These are phyloP conservation scores for Penicillium paradoxum DNA, from an alignment of 495 filamentous ascomycete species.

Conservation along the genomic window DNA sequence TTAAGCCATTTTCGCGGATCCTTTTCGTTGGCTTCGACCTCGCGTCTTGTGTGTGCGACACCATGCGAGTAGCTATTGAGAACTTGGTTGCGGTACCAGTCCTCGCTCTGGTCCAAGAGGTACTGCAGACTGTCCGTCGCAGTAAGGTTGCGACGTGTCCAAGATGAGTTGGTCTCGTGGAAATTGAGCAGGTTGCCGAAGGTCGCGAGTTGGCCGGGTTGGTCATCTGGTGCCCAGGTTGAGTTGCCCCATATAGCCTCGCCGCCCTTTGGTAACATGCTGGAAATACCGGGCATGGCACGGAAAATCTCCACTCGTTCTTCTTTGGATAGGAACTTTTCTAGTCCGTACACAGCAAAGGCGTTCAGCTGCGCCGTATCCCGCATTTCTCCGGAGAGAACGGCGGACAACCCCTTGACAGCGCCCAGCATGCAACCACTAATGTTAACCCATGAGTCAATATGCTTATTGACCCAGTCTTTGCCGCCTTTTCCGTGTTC, in stretches of 20 bases:
- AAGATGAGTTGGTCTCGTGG: constrained; percentile 60
- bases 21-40: constrained; percentile 83
- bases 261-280: constrained; percentile 95
- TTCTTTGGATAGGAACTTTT: constrained; percentile 86
- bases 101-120: constrained; percentile 68
- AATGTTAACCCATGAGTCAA: constrained; percentile 97
- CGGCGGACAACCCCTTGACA: constrained; percentile 82
- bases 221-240: constrained; percentile 86
- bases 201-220: constrained; percentile 60
- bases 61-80: constrained; percentile 77
- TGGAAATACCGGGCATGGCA: constrained; percentile 92
- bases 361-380: constrained; percentile 96
- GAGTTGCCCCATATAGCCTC: constrained; percentile 90
- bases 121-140: constrained; percentile 71
- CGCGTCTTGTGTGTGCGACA: constrained; percentile 70
- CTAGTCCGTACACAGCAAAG: constrained; percentile 95
- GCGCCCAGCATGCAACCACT: constrained; percentile 97
- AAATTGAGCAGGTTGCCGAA: constrained; percentile 88
- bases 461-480: constrained; percentile 83
- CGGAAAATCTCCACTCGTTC: constrained; percentile 93
- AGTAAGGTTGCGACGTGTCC: constrained; percentile 70
- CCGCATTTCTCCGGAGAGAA: constrained; percentile 95
- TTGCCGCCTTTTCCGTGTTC: constrained; percentile 75
- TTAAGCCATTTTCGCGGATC: constrained; percentile 88
- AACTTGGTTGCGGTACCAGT: constrained; percentile 77